These are phyloP conservation scores for Triticum aestivum DNA, from an alignment of 176 grass and related monocot genomes.

Conservation along the genomic window DNA sequence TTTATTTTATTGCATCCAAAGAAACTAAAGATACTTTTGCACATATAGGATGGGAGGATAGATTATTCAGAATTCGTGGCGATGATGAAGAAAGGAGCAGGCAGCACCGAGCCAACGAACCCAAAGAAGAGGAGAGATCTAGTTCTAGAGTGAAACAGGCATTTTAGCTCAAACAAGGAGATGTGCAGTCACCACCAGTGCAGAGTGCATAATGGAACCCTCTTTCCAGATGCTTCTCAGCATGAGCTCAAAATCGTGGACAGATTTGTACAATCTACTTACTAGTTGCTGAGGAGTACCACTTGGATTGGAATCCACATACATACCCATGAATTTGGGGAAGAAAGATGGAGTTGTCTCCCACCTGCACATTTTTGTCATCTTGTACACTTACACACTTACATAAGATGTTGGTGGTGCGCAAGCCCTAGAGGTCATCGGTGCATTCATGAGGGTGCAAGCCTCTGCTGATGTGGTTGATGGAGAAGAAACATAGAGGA, in stretches of 20 bases:
- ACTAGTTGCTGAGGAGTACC: background rate
- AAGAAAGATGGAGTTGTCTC: background rate
- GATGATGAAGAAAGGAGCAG: slow-evolving; percentile 53
- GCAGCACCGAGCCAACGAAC: slow-evolving; percentile 14
- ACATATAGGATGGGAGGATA: slow-evolving; percentile 73
- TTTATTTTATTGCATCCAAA: background rate
- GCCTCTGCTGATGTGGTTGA: background rate
- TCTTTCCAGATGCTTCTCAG: background rate
- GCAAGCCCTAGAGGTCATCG: background rate
- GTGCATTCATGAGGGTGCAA: background rate
- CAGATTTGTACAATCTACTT: slow-evolving; percentile 16
- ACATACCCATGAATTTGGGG: background rate
- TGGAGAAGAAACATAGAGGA: background rate
- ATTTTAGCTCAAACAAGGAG: slow-evolving; percentile 26
- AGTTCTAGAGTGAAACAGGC: slow-evolving; percentile 33
- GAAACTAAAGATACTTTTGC: no score
- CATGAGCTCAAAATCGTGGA: slow-evolving; percentile 8
- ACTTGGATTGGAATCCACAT: background rate
- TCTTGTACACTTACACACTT: background rate
- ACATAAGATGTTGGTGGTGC: background rate
- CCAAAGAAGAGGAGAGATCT: slow-evolving; percentile 40
- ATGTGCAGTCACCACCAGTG: slow-evolving; percentile 3
- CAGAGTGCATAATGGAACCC: background rate
- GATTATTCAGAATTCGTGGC: slow-evolving; percentile 58
- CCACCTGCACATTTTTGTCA: background rate